phyloP scores from a whole-genome alignment of 2,329 filamentous ascomycete genomes.

The Ophiocordyceps polyrhachis-furcata region DNA sequence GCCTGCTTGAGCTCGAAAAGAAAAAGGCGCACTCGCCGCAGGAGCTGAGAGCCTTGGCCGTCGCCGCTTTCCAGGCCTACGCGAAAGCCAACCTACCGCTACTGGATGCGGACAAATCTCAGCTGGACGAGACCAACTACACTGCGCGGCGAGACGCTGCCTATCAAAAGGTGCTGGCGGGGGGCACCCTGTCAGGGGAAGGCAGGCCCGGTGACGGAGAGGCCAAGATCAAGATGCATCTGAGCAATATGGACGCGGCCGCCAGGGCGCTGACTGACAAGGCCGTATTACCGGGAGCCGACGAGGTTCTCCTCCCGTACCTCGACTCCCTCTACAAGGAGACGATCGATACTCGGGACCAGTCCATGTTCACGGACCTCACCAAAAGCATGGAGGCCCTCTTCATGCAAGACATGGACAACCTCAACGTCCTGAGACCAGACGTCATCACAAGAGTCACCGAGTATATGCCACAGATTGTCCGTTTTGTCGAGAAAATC shows the following conservation, averaged over 20 bases:
- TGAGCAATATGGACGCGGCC: conserved; percentile 41
- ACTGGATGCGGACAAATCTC: conserved; percentile 22
- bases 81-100: conserved; percentile 35
- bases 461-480: conserved; percentile 78
- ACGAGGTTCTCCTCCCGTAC: conserved; percentile 61
- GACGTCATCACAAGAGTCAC: conserved; percentile 79
- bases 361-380: conserved; percentile 67
- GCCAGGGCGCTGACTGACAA: conserved; percentile 27
- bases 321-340: conserved; percentile 53
- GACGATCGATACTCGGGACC: conserved; percentile 40
- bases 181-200: conserved; percentile 35
- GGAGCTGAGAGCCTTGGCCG: conserved; percentile 27
- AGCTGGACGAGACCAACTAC: conserved; percentile 32
- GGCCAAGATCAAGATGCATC: conserved; percentile 80
- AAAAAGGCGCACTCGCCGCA: conserved; percentile 41
- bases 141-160: conserved; percentile 26
- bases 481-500: conserved; percentile 64
- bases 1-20: conserved; percentile 60
- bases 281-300: conserved; percentile 33
- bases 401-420: conserved; percentile 76
- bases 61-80: conserved; percentile 35
- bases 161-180: conserved; percentile 35
- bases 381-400: conserved; percentile 74
- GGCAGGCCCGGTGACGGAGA: conserved; percentile 55
- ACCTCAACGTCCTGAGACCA: conserved; percentile 67